Conservation (phyloP, 768 basidiomycete genomes). For the Naganishia friedmannii region DNA sequence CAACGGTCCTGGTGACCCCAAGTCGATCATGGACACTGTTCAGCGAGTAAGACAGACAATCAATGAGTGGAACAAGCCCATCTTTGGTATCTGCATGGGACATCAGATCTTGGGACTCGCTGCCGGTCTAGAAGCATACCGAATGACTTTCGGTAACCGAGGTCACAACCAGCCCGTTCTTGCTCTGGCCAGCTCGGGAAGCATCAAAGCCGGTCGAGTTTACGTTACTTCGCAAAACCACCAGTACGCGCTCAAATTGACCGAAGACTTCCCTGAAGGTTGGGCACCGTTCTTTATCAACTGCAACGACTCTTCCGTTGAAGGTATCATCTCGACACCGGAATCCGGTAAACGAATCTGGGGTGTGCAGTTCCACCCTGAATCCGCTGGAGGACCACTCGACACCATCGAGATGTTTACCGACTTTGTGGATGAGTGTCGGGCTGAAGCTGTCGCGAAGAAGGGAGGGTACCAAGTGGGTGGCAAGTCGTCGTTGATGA, state of each 20-base stretch:
- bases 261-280: conserved; percentile 90
- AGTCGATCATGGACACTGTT: conserved; percentile 80
- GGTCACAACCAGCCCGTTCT: conserved; percentile 99
- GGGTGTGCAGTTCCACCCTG: conserved; percentile 99
- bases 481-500: conserved; percentile 24
- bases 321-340: conserved; percentile 91
- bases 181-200: conserved; percentile 86
- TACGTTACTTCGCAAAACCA: conserved; percentile 90
- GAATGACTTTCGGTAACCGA: conserved; percentile 99
- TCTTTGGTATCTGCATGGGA: conserved; percentile 99
- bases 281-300: conserved; percentile 99
- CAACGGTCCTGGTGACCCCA: conserved; percentile 94
- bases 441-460: conserved; percentile 44
- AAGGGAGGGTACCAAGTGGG: conserved; percentile 20
- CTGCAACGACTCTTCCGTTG: conserved; percentile 94
- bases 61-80: conserved; percentile 82
- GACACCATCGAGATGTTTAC: conserved; percentile 99
- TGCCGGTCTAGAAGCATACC: conserved; percentile 90
- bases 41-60: conserved; percentile 75
- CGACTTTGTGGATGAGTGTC: conserved; percentile 81
- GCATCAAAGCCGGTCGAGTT: conserved; percentile 90
- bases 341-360: conserved; percentile 87
- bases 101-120: conserved; percentile 98
- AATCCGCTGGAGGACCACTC: conserved; percentile 94
- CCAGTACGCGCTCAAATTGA: conserved; percentile 91